These are phyloP conservation scores for Nakazawaea wyomingensis DNA, from an alignment of 805 yeast species.

Conservation along the genomic window DNA sequence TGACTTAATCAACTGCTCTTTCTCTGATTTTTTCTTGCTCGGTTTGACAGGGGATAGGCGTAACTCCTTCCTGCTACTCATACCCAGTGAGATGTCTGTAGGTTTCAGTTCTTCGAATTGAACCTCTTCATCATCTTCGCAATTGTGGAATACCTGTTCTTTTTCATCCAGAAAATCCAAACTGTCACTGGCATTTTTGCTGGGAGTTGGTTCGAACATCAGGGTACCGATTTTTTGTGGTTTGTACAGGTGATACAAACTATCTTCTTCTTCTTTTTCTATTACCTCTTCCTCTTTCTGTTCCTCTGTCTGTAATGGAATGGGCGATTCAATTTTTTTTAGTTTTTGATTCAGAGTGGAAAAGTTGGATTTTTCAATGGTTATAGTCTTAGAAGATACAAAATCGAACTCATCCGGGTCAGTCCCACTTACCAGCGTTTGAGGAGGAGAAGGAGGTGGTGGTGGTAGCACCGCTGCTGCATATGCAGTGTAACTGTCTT, in stretches of 20 bases:
- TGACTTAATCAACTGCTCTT: conserved; percentile 1
- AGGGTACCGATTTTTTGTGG: not conserved
- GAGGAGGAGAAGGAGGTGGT: conserved; percentile 3
- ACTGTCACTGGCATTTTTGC: no score
- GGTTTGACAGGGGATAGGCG: conserved; percentile 7
- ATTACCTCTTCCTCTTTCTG: no score
- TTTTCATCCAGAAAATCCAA: no score
- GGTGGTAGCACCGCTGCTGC: conserved; percentile 8
- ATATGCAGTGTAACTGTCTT: conserved; percentile 1
- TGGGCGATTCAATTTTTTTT: no score
- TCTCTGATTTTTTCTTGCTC: not conserved
- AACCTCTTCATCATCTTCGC: conserved; percentile 4
- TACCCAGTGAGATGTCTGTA: not conserved
- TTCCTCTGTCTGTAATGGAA: no score
- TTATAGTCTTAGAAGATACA: conserved; percentile 3
- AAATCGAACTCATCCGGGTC: conserved; percentile 3
- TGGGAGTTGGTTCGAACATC: no score
- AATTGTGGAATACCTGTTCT: no score
- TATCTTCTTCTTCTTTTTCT: conserved; percentile 7
- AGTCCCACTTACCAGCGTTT: not conserved
- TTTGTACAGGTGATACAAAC: conserved; percentile 4
- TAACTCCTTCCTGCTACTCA: not conserved
- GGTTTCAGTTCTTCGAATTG: conserved; percentile 4
- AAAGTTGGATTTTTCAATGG: not conserved
- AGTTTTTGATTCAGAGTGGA: conserved; percentile 5